phyloP scores from a whole-genome alignment of 768 basidiomycete species.

The Clitopilus passeckerianus region DNA sequence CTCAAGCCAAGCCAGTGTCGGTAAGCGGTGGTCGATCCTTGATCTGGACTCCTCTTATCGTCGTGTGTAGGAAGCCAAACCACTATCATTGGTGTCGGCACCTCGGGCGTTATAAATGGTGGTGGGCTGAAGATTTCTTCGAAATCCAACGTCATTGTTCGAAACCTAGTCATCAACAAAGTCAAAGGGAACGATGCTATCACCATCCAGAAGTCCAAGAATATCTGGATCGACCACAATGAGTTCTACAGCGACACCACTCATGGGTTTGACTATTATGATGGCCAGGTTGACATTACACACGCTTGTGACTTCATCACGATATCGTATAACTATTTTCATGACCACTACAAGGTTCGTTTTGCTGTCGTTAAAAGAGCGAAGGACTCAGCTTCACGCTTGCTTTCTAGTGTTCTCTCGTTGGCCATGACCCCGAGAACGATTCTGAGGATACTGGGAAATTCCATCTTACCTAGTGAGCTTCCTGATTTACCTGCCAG shows the following conservation, averaged over 20 bases:
- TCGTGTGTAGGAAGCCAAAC: conserved; percentile 13
- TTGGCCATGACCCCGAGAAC: conserved; percentile 13
- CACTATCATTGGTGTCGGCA: conserved; percentile 16
- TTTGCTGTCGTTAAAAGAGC: not conserved
- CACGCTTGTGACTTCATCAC: conserved; percentile 18
- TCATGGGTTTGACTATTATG: conserved; percentile 17
- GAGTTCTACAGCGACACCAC: conserved; percentile 17
- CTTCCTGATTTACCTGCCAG: not conserved
- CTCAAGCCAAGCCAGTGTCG: conserved; percentile 13
- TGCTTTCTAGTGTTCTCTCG: conserved; percentile 9
- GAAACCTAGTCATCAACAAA: conserved; percentile 17
- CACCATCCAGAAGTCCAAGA: conserved; percentile 12
- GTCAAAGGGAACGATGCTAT: conserved; percentile 18
- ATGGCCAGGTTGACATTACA: conserved; percentile 15
- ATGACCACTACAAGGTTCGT: conserved; percentile 16
- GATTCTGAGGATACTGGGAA: conserved; percentile 14
- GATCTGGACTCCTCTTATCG: not conserved
- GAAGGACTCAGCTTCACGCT: no score
- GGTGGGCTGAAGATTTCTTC: conserved; percentile 14
- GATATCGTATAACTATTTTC: conserved; percentile 16
- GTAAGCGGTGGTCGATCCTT: conserved; percentile 1
- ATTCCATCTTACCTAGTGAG: conserved; percentile 17
- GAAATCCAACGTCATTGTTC: conserved; percentile 17
- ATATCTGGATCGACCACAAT: conserved; percentile 19
- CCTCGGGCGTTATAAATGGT: conserved; percentile 14